phyloP scores from a whole-genome alignment of 495 filamentous ascomycete species.

The Annulohypoxylon maeteangense region DNA sequence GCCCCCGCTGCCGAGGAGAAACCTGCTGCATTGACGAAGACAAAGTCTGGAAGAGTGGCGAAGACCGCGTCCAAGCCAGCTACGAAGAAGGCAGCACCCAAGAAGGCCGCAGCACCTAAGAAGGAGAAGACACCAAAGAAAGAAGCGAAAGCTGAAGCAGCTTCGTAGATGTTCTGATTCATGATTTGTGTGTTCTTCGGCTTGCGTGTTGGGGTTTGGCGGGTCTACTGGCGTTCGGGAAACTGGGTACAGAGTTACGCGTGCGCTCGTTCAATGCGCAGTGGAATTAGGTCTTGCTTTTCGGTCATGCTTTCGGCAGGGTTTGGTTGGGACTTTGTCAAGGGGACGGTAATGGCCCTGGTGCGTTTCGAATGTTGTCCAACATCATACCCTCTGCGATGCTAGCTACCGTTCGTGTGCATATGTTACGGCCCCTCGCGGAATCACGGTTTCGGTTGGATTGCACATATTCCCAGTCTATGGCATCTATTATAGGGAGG shows the following conservation, averaged over 20 bases:
- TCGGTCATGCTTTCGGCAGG: constrained; percentile 39
- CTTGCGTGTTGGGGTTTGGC: constrained; percentile 37
- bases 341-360: constrained; percentile 22
- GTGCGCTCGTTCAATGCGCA: constrained; percentile 37
- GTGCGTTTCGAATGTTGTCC: constrained; percentile 24
- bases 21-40: constrained; percentile 79
- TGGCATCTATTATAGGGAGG: constrained; percentile 29
- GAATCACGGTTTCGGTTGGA: constrained; percentile 41
- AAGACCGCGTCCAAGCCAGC: constrained; percentile 70
- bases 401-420: constrained; percentile 24
- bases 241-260: constrained; percentile 42
- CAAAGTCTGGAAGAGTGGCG: constrained; percentile 89
- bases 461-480: constrained; percentile 46
- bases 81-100: constrained; percentile 68
- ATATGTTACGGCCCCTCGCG: constrained; percentile 26
- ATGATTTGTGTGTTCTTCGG: constrained; percentile 36
- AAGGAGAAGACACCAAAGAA: constrained; percentile 75
- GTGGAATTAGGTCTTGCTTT: constrained; percentile 40
- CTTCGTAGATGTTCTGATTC: constrained; percentile 43
- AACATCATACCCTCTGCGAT: constrained; percentile 30
- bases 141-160: constrained; percentile 63
- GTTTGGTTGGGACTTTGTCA: constrained; percentile 33
- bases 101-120: constrained; percentile 67
- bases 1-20: constrained; percentile 76
- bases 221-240: constrained; percentile 48